Base-by-base conservation (phyloP, 2,329 filamentous ascomycete species). In the Fusarium scirpi region DNA sequence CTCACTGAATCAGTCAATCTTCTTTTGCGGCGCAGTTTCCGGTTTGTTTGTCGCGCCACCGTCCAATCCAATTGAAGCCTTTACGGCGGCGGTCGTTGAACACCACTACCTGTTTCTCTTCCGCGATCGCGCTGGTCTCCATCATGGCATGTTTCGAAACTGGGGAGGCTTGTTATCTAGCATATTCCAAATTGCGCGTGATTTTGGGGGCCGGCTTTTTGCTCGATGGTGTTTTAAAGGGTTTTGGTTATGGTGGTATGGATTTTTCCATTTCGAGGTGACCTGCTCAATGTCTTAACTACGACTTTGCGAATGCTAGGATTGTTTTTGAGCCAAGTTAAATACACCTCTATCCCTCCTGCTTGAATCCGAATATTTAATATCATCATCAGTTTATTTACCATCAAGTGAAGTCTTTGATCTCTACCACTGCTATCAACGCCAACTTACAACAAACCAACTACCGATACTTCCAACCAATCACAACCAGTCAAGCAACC, bases 231-330 rank as follows among this genome's bases (percentile, higher is more conserved):
- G 45, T n/a, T 55, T 40, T 40, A 9, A 41, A 52, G 27, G 25
- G 25, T 48, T 38, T 52, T 40, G 45, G 32, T 40, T 32, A 48
- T 41, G 48, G 45, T 64, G 43, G 57, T 57, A n/a, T 38, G 34
- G 34, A 12, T 71, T 70, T 70, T 70, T 70, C 54, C 54, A 70
- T 52, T 70, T 70, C 22, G 16, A 51, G 54, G 27, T 27, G 38
- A 25, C 13, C 32, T 65, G 43, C 51, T 55, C 27, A 41, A 48
- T 47, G 32, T 70, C 47, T 25, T 41, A 27, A 54, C 52, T 71
- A 56, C 58, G 67, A 47, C 9, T 65, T 52, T 64, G 43, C 38
- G 16, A 27, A 15, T 6, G 13, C 41, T 10, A 25, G 9, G 15
- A 18, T 3, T 2, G 13, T 20, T 18, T 27, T 25, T 18, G 9